Conservation (phyloP, 495 filamentous ascomycete genomes). For the Xylaria palmicola region DNA sequence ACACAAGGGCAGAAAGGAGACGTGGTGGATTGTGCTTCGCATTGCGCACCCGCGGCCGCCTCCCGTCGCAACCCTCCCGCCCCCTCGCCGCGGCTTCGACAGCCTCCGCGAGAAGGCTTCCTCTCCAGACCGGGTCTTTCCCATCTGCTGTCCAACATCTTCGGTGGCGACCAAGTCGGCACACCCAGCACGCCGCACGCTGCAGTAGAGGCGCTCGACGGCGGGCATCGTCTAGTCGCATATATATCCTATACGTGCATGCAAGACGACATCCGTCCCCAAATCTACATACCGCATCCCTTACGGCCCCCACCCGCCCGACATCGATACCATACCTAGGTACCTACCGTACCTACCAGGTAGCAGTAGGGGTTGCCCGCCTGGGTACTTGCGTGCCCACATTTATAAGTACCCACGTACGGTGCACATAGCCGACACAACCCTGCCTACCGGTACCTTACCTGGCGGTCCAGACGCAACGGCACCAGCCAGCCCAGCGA, state of each 20-base stretch:
- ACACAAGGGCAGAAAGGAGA: conserved; percentile 11
- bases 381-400: too few relatives aligned
- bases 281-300: neutral
- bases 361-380: too few relatives aligned
- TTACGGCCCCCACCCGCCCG: neutral
- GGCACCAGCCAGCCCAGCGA: neutral
- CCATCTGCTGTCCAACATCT: neutral
- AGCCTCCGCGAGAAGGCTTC: conserved; percentile 8
- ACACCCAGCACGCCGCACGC: too few relatives aligned
- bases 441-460: neutral
- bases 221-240: conserved; percentile 18
- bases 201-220: too few relatives aligned
- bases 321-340: too few relatives aligned
- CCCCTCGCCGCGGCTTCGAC: neutral
- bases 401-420: too few relatives aligned
- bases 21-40: conserved; percentile 14
- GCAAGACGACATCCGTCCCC: neutral
- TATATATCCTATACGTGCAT: conserved; percentile 1
- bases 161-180: neutral
- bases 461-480: neutral
- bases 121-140: neutral
- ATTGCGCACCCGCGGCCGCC: neutral
- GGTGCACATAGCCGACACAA: too few relatives aligned
- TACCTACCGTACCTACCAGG: too few relatives aligned
- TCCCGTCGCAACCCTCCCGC: neutral